Conservation (phyloP, 2,329 filamentous ascomycete genomes). For the Fusarium chaquense region DNA sequence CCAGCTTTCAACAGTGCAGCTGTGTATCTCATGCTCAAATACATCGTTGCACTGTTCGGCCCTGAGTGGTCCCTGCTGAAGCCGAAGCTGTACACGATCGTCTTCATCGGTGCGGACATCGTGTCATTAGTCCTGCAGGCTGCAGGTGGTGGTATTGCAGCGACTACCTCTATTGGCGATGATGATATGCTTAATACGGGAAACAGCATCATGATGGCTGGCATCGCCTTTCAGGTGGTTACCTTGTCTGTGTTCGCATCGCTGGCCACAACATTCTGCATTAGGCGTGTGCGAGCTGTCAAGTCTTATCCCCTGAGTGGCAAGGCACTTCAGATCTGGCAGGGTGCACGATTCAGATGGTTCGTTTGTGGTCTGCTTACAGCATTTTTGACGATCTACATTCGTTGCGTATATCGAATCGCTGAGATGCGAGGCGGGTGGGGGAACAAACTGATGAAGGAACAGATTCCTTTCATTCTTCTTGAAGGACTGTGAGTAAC, state of each 20-base stretch:
- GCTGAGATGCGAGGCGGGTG: conserved; percentile 19
- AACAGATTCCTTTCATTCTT: conserved; percentile 8
- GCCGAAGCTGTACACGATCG: conserved; percentile 21
- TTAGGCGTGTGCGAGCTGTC: not conserved
- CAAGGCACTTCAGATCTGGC: not conserved
- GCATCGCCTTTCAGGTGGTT: conserved; percentile 16
- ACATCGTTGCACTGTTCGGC: conserved; percentile 15
- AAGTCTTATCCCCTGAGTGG: not conserved
- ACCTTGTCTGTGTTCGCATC: conserved; percentile 9
- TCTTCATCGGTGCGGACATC: conserved; percentile 15
- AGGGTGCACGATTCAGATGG: not conserved
- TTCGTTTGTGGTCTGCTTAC: not conserved
- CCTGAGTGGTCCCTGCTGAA: conserved; percentile 10
- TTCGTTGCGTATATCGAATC: conserved; percentile 23
- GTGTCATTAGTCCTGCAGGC: conserved; percentile 11
- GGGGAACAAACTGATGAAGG: conserved; percentile 6
- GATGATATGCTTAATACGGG: not conserved
- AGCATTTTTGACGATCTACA: conserved; percentile 14
- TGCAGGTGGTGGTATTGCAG: conserved; percentile 14
- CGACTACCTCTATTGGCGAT: not conserved
- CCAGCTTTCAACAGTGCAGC: conserved; percentile 25
- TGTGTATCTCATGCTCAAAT: conserved; percentile 20
- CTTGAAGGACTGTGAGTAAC: conserved; percentile 13
- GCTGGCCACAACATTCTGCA: not conserved
- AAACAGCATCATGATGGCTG: conserved; percentile 14